Percentiles rank a stretch among this genome's conserved stretches.
phyloP scores from a whole-genome alignment of 371 early-diverging fungal species.

The Polyrhizophydium stewartii region DNA sequence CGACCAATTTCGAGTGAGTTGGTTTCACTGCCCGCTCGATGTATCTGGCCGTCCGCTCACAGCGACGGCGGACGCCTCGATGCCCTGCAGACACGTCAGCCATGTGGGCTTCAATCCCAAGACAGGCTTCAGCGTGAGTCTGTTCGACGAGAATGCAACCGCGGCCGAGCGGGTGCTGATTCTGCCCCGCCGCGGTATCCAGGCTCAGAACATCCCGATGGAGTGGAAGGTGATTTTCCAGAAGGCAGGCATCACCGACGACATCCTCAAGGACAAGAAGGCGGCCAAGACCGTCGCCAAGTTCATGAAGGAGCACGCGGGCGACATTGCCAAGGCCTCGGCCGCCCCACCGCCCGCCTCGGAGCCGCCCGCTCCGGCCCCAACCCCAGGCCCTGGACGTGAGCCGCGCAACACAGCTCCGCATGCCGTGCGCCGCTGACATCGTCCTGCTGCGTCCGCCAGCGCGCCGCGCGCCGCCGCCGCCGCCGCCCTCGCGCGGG shows the following conservation, averaged over 20 bases:
- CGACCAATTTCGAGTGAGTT: slow-evolving; percentile 65
- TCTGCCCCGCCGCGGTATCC: not conserved
- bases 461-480: slow-evolving; percentile 27
- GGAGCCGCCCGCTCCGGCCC: not conserved
- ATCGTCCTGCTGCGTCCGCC: not conserved
- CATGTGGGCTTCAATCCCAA: slow-evolving; percentile 77
- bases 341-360: slow-evolving; percentile 8
- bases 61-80: slow-evolving; percentile 1
- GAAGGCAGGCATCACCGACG: slow-evolving; percentile 77
- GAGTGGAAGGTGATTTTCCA: slow-evolving; percentile 74
- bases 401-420: not conserved
- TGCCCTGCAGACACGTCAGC: slow-evolving; percentile 53
- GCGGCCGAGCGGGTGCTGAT: too few species aligned
- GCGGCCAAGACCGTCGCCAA: slow-evolving; percentile 36
- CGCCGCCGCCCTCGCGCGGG: slow-evolving; percentile 24
- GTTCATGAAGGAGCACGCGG: slow-evolving; percentile 37
- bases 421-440: not conserved
- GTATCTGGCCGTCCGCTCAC: not conserved
- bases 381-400: not conserved
- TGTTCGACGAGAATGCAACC: too few species aligned
- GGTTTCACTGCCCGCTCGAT: not conserved
- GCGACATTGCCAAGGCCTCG: not conserved
- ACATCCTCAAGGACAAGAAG: slow-evolving; percentile 49
- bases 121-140: slow-evolving; percentile 69
- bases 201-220: slow-evolving; percentile 71